phyloP scores from a whole-genome alignment of 768 basidiomycete species.

The Kwoniella heveanensis region DNA sequence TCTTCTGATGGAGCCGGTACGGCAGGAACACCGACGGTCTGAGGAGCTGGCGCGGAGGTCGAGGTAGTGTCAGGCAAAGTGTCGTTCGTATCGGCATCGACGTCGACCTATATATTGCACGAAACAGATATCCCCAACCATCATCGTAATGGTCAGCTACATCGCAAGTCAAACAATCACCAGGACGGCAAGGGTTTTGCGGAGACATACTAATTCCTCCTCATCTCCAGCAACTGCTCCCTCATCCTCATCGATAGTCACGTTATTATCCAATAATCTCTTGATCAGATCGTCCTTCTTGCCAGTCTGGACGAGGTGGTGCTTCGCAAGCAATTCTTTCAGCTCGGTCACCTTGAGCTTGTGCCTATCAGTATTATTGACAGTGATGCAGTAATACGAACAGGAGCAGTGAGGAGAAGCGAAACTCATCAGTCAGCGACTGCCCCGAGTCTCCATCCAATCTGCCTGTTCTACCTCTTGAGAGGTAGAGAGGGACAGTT shows the following conservation, averaged over 20 bases:
- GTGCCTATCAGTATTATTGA: too few species aligned
- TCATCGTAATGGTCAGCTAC: too few species aligned
- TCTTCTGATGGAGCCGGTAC: constrained; percentile 14
- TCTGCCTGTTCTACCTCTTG: too few species aligned
- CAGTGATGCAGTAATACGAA: too few species aligned
- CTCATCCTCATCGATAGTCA: constrained; percentile 17
- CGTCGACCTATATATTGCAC: constrained; percentile 18
- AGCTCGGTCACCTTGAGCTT: constrained; percentile 51
- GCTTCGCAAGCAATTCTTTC: constrained; percentile 47
- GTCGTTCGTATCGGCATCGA: constrained; percentile 16
- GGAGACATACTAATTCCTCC: constrained; percentile 38
- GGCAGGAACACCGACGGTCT: neutral
- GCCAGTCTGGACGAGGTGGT: constrained; percentile 40
- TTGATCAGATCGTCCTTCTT: constrained; percentile 53
- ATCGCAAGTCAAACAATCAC: too few species aligned
- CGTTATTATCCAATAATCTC: constrained; percentile 43
- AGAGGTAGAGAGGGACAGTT: too few species aligned
- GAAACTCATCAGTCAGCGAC: too few species aligned
- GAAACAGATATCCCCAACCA: too few species aligned
- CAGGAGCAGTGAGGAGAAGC: too few species aligned
- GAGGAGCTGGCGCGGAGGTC: constrained; percentile 10
- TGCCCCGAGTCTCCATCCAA: too few species aligned
- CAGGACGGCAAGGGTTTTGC: too few species aligned
- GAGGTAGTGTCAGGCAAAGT: neutral
- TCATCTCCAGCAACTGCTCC: constrained; percentile 8